These are phyloP conservation scores for Sphagnum fallax DNA, from an alignment of 228 moss, liverwort and hornwort species.

Conservation along the genomic window DNA sequence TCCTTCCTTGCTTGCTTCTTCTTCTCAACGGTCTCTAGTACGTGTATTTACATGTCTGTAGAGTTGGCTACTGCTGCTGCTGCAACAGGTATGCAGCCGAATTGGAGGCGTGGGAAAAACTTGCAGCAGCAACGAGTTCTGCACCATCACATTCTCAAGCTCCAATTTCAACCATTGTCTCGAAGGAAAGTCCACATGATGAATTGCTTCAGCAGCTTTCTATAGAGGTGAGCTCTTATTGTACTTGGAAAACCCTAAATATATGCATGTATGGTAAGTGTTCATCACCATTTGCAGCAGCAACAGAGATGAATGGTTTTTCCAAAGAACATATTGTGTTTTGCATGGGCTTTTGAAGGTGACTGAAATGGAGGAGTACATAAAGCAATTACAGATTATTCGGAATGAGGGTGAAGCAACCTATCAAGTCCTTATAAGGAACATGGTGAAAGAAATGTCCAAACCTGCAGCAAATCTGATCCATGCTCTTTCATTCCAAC, in stretches of 20 bases:
- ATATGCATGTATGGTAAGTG: neutral
- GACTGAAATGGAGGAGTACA: conserved; percentile 40
- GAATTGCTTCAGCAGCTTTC: conserved; percentile 29
- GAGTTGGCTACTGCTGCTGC: no score
- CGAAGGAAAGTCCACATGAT: conserved; percentile 14
- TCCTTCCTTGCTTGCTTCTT: no score
- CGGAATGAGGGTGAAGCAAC: conserved; percentile 29
- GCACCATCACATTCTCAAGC: conserved; percentile 8
- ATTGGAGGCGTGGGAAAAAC: conserved; percentile 49
- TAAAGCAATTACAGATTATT: conserved; percentile 34
- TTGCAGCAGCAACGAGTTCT: conserved; percentile 30
- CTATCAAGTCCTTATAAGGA: conserved; percentile 33
- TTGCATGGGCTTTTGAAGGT: conserved; percentile 20
- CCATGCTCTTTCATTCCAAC: conserved; percentile 38
- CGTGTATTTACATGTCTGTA: no score
- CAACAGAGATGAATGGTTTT: neutral
- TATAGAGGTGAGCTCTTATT: conserved; percentile 30
- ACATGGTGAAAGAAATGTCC: conserved; percentile 34
- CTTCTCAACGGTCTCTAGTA: no score
- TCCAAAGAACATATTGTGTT: neutral
- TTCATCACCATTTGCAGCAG: neutral
- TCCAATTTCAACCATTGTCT: conserved; percentile 9
- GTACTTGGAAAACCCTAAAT: neutral
- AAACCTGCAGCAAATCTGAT: conserved; percentile 44
- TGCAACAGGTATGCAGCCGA: conserved; percentile 42